Percentiles rank a stretch among this genome's conserved stretches.
These are phyloP conservation scores for Phytophthora sojae DNA, from an alignment of 352 stramenopile species.

Conservation along the genomic window DNA sequence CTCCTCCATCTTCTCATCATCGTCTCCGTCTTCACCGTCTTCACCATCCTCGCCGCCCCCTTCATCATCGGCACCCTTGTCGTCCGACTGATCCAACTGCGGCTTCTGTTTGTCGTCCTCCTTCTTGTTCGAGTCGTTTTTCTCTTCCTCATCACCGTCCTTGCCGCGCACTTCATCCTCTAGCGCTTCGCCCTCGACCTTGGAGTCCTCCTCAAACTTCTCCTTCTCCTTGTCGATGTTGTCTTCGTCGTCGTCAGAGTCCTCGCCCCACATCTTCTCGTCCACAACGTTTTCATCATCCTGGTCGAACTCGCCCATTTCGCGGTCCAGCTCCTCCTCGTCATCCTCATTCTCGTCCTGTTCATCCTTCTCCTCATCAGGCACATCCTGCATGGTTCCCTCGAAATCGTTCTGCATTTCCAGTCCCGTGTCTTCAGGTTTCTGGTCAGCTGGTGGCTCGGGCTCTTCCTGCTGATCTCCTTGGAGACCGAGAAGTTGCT, in stretches of 20 bases:
- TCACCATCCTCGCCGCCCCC: slow-evolving; percentile 40
- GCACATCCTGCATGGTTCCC: slow-evolving; percentile 98
- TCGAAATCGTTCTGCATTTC: slow-evolving; percentile 99
- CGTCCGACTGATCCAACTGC: slow-evolving; percentile 53
- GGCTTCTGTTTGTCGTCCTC: slow-evolving; percentile 62
- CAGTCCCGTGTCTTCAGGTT: slow-evolving; percentile 96
- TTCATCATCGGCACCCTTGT: slow-evolving; percentile 48
- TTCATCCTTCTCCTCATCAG: slow-evolving; percentile 92
- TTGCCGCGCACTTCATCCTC: slow-evolving; percentile 92
- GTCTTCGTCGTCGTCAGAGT: slow-evolving; percentile 93
- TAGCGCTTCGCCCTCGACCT: slow-evolving; percentile 78
- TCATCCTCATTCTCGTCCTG: slow-evolving; percentile 89
- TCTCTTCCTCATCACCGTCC: slow-evolving; percentile 87
- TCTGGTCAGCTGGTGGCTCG: slow-evolving; percentile 85
- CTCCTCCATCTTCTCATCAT: slow-evolving; percentile 80
- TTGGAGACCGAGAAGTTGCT: slow-evolving; percentile 99
- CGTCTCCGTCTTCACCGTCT: slow-evolving; percentile 49
- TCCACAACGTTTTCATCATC: slow-evolving; percentile 99
- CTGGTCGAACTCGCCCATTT: slow-evolving; percentile 98
- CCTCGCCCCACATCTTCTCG: slow-evolving; percentile 98
- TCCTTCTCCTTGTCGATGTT: slow-evolving; percentile 97
- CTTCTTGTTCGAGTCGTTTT: slow-evolving; percentile 68
- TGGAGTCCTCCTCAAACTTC: slow-evolving; percentile 92
- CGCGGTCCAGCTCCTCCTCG: slow-evolving; percentile 97
- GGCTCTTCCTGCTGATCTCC: slow-evolving; percentile 89